A percentile compares a stretch with the other conserved stretches of the same genome.
Evolutionary conservation across 176 grass and related monocot genomes (phyloP).

Genomic region (Oryza glumipatula): DNA sequence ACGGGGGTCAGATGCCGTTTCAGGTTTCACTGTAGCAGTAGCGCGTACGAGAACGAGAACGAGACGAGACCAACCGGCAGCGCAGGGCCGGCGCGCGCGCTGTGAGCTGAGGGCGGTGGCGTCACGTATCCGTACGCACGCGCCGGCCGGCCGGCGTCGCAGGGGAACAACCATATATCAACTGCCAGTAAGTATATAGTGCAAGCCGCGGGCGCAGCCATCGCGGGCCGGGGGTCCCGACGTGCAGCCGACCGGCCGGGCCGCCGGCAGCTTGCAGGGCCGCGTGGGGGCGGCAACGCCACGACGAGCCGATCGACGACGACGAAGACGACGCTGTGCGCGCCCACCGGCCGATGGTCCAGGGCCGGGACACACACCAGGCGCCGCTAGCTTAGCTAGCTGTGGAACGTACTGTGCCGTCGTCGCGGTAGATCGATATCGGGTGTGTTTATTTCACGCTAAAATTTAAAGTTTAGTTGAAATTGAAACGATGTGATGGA

Average conservation of each 20-base stretch:
- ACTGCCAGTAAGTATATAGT: not conserved
- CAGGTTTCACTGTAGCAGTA: not conserved
- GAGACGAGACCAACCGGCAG: not conserved
- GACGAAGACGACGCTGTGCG: not conserved
- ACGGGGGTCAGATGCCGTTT: not conserved
- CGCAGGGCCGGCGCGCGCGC: not conserved
- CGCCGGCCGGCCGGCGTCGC: not conserved
- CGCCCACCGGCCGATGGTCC: not conserved
- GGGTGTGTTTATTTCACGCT: too few species aligned
- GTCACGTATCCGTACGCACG: not conserved
- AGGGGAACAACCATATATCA: conserved; percentile 22
- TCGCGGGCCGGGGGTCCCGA: not conserved
- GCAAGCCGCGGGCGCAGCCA: not conserved
- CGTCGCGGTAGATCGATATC: not conserved
- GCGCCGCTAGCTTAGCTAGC: not conserved
- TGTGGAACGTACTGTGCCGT: not conserved
- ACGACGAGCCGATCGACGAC: not conserved
- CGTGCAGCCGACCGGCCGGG: not conserved
- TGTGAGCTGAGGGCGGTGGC: not conserved
- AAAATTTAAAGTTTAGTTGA: too few species aligned
- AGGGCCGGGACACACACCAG: not conserved
- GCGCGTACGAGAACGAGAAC: not conserved
- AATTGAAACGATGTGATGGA: too few species aligned
- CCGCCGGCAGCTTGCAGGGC: not conserved
- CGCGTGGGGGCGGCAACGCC: not conserved